A percentile compares a stretch with the other conserved stretches of the same genome.
phyloP scores from a whole-genome alignment of 2,329 filamentous ascomycete genomes.

The Penicillium sumatraense region DNA sequence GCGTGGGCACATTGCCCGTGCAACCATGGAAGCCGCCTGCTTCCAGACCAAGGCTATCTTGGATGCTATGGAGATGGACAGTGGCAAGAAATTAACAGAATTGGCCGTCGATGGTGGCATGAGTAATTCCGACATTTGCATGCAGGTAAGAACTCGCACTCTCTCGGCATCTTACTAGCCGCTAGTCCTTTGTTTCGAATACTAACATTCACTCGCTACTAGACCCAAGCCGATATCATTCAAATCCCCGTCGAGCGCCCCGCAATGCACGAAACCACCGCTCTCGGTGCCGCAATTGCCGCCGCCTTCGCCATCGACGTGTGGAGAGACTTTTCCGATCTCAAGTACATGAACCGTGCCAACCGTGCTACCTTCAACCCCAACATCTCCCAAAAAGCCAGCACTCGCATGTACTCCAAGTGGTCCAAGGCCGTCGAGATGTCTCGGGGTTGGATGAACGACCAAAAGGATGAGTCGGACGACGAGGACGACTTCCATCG shows the following conservation, averaged over 20 bases:
- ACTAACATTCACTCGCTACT: background rate
- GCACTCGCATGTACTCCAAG: conserved; percentile 66
- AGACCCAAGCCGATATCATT: conserved; percentile 81
- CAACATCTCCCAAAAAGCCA: conserved; percentile 62
- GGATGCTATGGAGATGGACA: conserved; percentile 91
- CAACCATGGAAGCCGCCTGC: conserved; percentile 87
- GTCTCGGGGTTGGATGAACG: conserved; percentile 70
- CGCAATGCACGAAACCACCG: conserved; percentile 87
- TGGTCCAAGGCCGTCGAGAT: conserved; percentile 81
- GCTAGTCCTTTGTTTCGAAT: too few relatives aligned
- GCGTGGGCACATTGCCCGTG: conserved; percentile 83
- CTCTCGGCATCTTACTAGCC: conserved; percentile 53
- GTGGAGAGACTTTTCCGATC: conserved; percentile 75
- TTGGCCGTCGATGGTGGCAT: conserved; percentile 88
- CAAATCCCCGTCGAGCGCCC: conserved; percentile 83
- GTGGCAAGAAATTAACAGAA: conserved; percentile 73
- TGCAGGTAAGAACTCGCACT: conserved; percentile 62
- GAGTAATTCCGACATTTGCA: conserved; percentile 83
- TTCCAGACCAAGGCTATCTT: conserved; percentile 92
- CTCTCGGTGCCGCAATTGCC: conserved; percentile 84
- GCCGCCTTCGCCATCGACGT: conserved; percentile 80
- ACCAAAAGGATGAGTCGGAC: conserved; percentile 30
- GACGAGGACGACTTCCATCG: conserved; percentile 17
- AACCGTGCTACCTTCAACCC: conserved; percentile 74
- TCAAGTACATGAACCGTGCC: conserved; percentile 72